Percentiles rank a stretch among this genome's conserved stretches.
Conservation (phyloP, 495 filamentous ascomycete species). For the Friedmanniomyces simplex region DNA sequence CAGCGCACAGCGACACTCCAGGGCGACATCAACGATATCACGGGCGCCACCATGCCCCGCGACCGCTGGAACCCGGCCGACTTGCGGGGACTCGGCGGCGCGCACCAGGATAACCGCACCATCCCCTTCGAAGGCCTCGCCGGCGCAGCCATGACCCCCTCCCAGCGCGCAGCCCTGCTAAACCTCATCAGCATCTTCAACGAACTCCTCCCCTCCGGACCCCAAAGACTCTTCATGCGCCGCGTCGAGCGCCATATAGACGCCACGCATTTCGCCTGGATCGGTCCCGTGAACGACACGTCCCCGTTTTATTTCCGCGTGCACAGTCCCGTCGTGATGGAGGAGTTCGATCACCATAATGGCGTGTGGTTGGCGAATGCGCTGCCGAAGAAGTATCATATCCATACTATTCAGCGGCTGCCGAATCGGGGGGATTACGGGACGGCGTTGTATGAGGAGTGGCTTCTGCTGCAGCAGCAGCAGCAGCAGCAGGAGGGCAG, state of each 20-base stretch:
- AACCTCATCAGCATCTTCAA: constrained; percentile 50
- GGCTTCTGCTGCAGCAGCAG: constrained; percentile 3
- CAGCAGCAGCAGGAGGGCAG: background rate
- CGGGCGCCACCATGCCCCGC: constrained; percentile 12
- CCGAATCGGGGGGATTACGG: constrained; percentile 72
- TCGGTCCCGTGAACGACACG: constrained; percentile 52
- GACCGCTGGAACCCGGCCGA: constrained; percentile 20
- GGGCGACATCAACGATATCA: constrained; percentile 38
- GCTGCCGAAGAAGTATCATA: constrained; percentile 65
- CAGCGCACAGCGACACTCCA: constrained; percentile 55
- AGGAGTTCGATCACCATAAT: constrained; percentile 73
- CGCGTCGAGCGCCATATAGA: constrained; percentile 42
- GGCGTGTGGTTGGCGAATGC: constrained; percentile 66
- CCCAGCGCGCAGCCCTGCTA: constrained; percentile 45
- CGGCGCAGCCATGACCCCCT: constrained; percentile 34
- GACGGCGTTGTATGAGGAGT: constrained; percentile 35
- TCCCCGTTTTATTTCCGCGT: constrained; percentile 69
- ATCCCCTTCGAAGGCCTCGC: constrained; percentile 61
- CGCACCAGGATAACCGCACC: constrained; percentile 63
- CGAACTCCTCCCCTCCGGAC: constrained; percentile 47
- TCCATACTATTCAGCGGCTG: constrained; percentile 58
- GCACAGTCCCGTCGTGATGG: constrained; percentile 59
- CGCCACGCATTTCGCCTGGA: constrained; percentile 70
- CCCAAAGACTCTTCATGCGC: constrained; percentile 42
- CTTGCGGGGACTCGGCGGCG: constrained; percentile 45